Percentiles rank a stretch among this genome's conserved stretches.
phyloP scores from a whole-genome alignment of 2,329 filamentous ascomycete genomes.

The Venturia oleaginea region DNA sequence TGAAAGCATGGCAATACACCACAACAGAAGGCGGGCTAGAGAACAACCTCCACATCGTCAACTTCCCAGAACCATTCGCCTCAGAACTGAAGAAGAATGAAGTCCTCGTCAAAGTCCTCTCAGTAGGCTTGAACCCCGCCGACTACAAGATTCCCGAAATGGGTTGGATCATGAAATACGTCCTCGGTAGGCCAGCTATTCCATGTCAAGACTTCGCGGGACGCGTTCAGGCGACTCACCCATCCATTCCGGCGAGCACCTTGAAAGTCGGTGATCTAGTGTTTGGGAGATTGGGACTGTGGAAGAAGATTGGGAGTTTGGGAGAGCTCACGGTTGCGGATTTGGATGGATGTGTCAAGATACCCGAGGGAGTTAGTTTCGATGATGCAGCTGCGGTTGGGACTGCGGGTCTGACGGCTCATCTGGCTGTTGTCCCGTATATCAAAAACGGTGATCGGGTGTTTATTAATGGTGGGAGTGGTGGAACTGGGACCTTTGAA shows the following conservation, averaged over 20 bases:
- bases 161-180: conserved; percentile 26
- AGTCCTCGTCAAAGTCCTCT: conserved; percentile 43
- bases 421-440: conserved; percentile 25
- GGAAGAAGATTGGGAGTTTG: conserved; percentile 26
- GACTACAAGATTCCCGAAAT: conserved; percentile 54
- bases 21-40: conserved; percentile 39
- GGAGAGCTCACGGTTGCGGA: conserved; percentile 29
- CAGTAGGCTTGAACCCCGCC: conserved; percentile 49
- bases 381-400: conserved; percentile 30
- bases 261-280: conserved; percentile 31
- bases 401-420: conserved; percentile 31
- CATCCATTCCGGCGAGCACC: conserved; percentile 22
- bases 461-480: conserved; percentile 22
- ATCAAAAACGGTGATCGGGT: conserved; percentile 7
- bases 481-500: conserved; percentile 50
- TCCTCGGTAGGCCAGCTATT: conserved; percentile 34
- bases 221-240: conserved; percentile 25
- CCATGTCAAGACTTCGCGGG: conserved; percentile 46
- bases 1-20: conserved; percentile 52
- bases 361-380: conserved; percentile 23
- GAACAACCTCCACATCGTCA: conserved; percentile 42
- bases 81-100: conserved; percentile 30
- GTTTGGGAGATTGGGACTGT: conserved; percentile 28
- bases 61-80: conserved; percentile 25
- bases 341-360: conserved; percentile 17